A percentile compares a stretch with the other conserved stretches of the same genome.
phyloP scores from a whole-genome alignment of 768 basidiomycete genomes.

The Suillus subluteus region DNA sequence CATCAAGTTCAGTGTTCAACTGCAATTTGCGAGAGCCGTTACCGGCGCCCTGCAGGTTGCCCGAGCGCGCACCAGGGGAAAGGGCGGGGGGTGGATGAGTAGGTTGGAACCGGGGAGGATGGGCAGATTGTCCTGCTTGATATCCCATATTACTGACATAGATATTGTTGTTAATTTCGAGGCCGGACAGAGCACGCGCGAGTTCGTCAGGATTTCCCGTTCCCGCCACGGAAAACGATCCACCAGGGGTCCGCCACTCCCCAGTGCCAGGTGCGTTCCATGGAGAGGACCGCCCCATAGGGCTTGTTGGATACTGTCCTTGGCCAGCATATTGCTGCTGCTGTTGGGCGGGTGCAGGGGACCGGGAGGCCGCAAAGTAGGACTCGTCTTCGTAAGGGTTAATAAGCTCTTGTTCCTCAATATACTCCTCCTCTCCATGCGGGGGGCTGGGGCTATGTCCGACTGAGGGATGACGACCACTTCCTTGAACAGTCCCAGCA shows the following conservation, averaged over 20 bases:
- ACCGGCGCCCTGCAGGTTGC: slow-evolving; percentile 38
- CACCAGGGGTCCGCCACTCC: slow-evolving; percentile 60
- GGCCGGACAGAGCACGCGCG: slow-evolving; percentile 67
- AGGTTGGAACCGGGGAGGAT: slow-evolving; percentile 72
- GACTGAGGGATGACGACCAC: slow-evolving; percentile 40
- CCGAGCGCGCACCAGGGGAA: slow-evolving; percentile 45
- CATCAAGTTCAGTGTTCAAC: slow-evolving; percentile 65
- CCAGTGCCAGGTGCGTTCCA: slow-evolving; percentile 58
- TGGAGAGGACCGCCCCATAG: slow-evolving; percentile 65
- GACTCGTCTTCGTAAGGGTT: slow-evolving; percentile 57
- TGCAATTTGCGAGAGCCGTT: slow-evolving; percentile 53
- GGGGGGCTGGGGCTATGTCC: slow-evolving; percentile 49
- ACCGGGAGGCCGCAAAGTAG: slow-evolving; percentile 49
- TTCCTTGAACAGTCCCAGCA: slow-evolving; percentile 66
- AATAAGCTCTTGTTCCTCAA: slow-evolving; percentile 44
- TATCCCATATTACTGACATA: slow-evolving; percentile 33
- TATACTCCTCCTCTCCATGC: slow-evolving; percentile 61
- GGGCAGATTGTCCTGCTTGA: slow-evolving; percentile 55
- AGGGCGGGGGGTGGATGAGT: slow-evolving; percentile 51
- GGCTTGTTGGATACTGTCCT: slow-evolving; percentile 52
- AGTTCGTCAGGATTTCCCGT: slow-evolving; percentile 67
- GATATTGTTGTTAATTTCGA: slow-evolving; percentile 55
- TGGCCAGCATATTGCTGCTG: slow-evolving; percentile 40
- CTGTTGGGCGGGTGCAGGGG: slow-evolving; percentile 41
- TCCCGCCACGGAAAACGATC: slow-evolving; percentile 33